Evolutionary conservation across 208 protist genomes (phyloP).

Genomic region (Trypanosoma melophagium): DNA sequence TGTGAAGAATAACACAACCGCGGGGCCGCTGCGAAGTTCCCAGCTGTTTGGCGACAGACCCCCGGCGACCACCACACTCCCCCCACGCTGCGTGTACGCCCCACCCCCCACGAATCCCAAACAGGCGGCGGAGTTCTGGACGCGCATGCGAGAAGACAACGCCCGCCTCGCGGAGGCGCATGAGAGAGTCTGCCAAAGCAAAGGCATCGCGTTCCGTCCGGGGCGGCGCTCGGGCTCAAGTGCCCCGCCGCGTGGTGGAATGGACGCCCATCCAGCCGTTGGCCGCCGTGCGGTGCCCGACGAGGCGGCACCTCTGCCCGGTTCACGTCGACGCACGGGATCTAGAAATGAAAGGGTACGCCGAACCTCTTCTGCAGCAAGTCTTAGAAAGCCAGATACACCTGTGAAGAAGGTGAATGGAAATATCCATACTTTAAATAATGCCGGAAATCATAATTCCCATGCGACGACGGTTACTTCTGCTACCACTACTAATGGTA

Average conservation of each 20-base stretch:
- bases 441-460: neutral
- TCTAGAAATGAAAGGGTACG: too few relatives aligned
- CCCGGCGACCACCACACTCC: neutral
- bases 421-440: neutral
- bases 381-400: neutral
- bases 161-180: conserved; percentile 5
- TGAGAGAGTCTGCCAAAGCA: conserved; percentile 13
- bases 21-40: neutral
- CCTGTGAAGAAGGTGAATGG: neutral
- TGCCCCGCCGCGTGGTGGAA: neutral
- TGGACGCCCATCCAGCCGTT: neutral
- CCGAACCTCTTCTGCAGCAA: too few relatives aligned
- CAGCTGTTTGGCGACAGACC: conserved; percentile 3
- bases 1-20: too few relatives aligned
- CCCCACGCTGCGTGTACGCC: neutral
- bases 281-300: too few relatives aligned
- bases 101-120: conserved; percentile 11
- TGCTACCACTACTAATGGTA: neutral
- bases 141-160: conserved; percentile 18
- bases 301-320: too few relatives aligned
- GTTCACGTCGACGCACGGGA: too few relatives aligned
- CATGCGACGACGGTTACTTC: neutral
- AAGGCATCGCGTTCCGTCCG: conserved; percentile 4
- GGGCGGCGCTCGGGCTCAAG: neutral
- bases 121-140: conserved; percentile 16